Conservation (phyloP, 371 early-diverging fungal species). For the Mycotypha africana region DNA sequence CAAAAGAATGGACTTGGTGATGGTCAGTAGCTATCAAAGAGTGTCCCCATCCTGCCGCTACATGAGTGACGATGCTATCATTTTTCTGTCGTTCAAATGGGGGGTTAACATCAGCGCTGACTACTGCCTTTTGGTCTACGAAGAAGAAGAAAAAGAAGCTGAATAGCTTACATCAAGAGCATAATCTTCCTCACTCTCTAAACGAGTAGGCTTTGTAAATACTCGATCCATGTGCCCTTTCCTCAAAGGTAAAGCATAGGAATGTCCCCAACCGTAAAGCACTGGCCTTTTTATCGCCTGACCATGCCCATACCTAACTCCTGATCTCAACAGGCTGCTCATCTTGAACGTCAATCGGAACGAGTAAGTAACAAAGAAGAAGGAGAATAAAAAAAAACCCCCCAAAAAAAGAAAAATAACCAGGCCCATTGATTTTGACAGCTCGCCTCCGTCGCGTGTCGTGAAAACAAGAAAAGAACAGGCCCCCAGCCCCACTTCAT, state of each 20-base stretch:
- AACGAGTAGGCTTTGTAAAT: conserved; percentile 16
- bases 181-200: conserved; percentile 28
- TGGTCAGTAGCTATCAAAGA: conserved; percentile 22
- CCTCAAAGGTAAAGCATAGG: conserved; percentile 26
- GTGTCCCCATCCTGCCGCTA: conserved; percentile 45
- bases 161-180: conserved; percentile 24
- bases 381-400: no score
- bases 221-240: conserved; percentile 11
- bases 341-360: no score
- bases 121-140: neutral
- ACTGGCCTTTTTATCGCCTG: no score
- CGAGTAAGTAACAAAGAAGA: no score
- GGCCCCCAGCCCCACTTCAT: no score
- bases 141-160: neutral
- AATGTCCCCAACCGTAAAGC: conserved; percentile 41
- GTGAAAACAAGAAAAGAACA: no score
- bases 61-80: conserved; percentile 17
- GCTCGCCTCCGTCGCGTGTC: no score
- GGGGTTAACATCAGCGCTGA: no score
- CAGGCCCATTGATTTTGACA: no score
- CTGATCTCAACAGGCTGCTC: no score
- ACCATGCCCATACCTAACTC: no score
- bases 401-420: no score
- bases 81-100: neutral
- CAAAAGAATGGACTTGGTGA: conserved; percentile 29